Percentiles rank a stretch among this genome's conserved stretches.
phyloP scores from a whole-genome alignment of 1,284 basidiomycete species.

The Salmacisia buchloeana region DNA sequence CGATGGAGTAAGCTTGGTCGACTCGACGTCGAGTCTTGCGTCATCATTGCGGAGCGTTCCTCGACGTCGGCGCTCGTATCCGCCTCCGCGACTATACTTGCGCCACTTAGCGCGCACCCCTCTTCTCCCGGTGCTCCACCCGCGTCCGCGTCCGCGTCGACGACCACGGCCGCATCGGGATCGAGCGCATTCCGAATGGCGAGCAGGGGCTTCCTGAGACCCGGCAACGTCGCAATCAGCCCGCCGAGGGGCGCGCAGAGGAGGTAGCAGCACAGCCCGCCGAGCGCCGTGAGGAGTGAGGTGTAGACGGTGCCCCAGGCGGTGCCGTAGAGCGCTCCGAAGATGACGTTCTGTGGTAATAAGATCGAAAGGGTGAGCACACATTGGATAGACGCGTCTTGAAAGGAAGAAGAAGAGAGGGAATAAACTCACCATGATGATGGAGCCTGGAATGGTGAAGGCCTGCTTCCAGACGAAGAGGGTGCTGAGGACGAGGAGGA shows the following conservation, averaged over 20 bases:
- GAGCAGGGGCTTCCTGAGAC: constrained; percentile 36
- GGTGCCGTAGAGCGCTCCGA: constrained; percentile 48
- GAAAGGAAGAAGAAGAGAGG: neutral
- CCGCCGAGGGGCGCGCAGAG: constrained; percentile 35
- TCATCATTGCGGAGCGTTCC: neutral
- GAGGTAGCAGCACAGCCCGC: constrained; percentile 46
- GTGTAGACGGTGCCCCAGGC: constrained; percentile 42
- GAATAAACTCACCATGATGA: constrained; percentile 28
- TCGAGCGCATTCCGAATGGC: constrained; percentile 38
- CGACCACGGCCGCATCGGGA: neutral
- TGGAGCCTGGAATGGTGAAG: constrained; percentile 43
- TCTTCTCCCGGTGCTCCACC: neutral
- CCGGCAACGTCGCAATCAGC: constrained; percentile 36
- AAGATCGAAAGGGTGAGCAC: too few relatives aligned
- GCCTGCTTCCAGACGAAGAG: constrained; percentile 49
- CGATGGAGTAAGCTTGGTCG: too few relatives aligned
- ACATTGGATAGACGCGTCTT: too few relatives aligned
- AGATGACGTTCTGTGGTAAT: constrained; percentile 42
- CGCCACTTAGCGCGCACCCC: too few relatives aligned
- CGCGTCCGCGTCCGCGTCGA: neutral
- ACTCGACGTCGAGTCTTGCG: too few relatives aligned
- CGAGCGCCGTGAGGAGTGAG: constrained; percentile 40
- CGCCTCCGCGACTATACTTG: too few relatives aligned
- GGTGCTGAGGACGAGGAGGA: constrained; percentile 35
- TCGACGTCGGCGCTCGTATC: too few relatives aligned